Base-by-base conservation (phyloP, 139 green algal genomes). In the Pseudopediastrum boryanum region DNA sequence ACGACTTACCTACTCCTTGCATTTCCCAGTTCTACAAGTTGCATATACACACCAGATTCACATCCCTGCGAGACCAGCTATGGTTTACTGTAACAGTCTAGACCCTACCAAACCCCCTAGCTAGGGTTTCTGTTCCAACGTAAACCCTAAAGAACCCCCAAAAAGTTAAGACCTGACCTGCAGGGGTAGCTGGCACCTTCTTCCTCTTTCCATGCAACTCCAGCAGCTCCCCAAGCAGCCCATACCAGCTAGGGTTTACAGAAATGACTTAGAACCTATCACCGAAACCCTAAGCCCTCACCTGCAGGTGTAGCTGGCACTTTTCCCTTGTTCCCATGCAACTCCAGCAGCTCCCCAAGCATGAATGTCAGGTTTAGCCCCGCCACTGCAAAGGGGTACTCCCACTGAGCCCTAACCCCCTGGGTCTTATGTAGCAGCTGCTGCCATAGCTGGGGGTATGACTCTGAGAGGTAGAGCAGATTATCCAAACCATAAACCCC, bases 351-450 rank as follows among this genome's bases (percentile, higher is more conserved):
- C 19, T 89, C 85, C 5, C 87, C 67, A 10, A 98, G 84, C 84
- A 84, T 86, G 58, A 89, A 93, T 6, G 92, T 94, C 8, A 98
- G 48, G 78, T 98, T 98, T n/a, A 98, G 75, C 0, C 94, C 92
- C 8, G 90, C 94, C 27, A 89, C 93, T 10, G 89, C 91, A 87
- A 97, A 98, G 1, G 95, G 95, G 84, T 98, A 98, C 83, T 98
- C 95, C 82, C 85, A 94, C 25, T 85, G 64, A 23, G 71, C 67
- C 43, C 90, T 73, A 27, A 46, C 27, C 25, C 73, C 72, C 6
- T 69, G 27, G 21, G 73, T 58, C 36, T 80, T 86, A 31, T 41
- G 75, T 36, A 42, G 38, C 31, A 83, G 75, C n/a, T 77, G 52
- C 27, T 58, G 35, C 71, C 89, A 91, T 1, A 84, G 41, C 5